phyloP scores from a whole-genome alignment of 192 early-diverging fungal genomes.

The Haplosporangium gracile region DNA sequence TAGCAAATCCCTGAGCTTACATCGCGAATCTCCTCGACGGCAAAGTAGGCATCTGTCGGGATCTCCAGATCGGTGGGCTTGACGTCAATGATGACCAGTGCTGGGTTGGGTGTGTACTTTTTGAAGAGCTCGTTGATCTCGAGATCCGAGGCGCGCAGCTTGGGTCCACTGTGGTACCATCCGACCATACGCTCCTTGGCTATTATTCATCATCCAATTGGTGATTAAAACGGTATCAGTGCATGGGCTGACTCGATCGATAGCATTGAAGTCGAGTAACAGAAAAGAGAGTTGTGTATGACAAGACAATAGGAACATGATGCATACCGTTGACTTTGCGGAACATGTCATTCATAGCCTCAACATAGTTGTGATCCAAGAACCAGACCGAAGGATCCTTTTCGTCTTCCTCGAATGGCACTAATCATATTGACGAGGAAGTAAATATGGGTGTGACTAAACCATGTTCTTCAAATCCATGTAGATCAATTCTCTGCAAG shows the following conservation, averaged over 20 bases:
- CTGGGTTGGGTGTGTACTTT: constrained; percentile 93
- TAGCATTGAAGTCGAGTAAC: not conserved
- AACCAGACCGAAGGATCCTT: constrained; percentile 99
- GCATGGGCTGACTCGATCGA: not conserved
- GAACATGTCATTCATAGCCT: constrained; percentile 99
- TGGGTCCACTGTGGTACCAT: constrained; percentile 99
- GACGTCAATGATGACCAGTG: constrained; percentile 97
- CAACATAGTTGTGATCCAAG: constrained; percentile 99
- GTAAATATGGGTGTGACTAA: not conserved
- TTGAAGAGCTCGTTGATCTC: constrained; percentile 99
- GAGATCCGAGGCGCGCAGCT: constrained; percentile 94
- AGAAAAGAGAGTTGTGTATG: not conserved
- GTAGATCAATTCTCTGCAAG: not conserved
- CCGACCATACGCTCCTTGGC: constrained; percentile 97
- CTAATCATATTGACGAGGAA: constrained; percentile 62
- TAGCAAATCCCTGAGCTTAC: constrained; percentile 59
- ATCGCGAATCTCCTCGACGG: constrained; percentile 98
- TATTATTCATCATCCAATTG: constrained; percentile 36
- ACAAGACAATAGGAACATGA: not conserved
- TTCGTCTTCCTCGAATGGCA: constrained; percentile 99
- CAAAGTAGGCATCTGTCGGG: constrained; percentile 97
- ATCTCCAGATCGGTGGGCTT: constrained; percentile 93
- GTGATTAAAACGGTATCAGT: not conserved
- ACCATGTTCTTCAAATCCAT: not conserved
- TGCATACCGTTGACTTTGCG: constrained; percentile 97